These are phyloP conservation scores for Thoreauomyces humboldtii DNA, from an alignment of 192 early-diverging fungal genomes.

Conservation along the genomic window DNA sequence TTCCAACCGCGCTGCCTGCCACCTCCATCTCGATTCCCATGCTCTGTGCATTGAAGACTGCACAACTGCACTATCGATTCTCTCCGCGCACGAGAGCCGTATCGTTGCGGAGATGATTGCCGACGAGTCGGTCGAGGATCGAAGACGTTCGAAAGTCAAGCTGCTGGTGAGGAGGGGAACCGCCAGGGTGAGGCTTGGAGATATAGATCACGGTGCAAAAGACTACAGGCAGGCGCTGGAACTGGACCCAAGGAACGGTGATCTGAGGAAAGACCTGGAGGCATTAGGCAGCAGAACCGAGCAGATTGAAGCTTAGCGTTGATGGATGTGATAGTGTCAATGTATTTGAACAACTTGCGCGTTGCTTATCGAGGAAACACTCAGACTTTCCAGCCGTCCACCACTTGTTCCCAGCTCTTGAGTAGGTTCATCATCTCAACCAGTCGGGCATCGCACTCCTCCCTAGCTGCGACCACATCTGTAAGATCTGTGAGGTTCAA, in stretches of 20 bases:
- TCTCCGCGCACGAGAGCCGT: constrained; percentile 28
- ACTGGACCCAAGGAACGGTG: constrained; percentile 55
- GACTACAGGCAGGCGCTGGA: constrained; percentile 60
- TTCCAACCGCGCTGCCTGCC: constrained; percentile 68
- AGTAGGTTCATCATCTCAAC: too few relatives aligned
- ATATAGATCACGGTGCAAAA: constrained; percentile 52
- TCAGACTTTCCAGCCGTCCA: too few relatives aligned
- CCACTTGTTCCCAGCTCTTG: too few relatives aligned
- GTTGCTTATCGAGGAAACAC: too few relatives aligned
- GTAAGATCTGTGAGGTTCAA: too few relatives aligned
- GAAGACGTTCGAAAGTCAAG: constrained; percentile 43
- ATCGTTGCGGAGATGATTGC: constrained; percentile 34
- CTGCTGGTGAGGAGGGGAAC: constrained; percentile 67
- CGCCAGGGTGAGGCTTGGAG: constrained; percentile 53
- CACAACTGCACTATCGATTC: constrained; percentile 53
- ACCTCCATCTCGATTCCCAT: constrained; percentile 56
- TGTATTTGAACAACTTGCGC: too few relatives aligned
- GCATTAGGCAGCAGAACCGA: too few relatives aligned
- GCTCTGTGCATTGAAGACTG: constrained; percentile 64
- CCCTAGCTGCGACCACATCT: too few relatives aligned
- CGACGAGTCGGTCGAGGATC: constrained; percentile 43
- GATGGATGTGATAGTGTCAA: too few relatives aligned
- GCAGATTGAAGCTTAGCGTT: too few relatives aligned
- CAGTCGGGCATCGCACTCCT: too few relatives aligned
- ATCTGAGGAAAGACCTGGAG: constrained; percentile 27